Conservation (phyloP, 176 grass and related monocot genomes). For the Bonia amplexicaulis region DNA sequence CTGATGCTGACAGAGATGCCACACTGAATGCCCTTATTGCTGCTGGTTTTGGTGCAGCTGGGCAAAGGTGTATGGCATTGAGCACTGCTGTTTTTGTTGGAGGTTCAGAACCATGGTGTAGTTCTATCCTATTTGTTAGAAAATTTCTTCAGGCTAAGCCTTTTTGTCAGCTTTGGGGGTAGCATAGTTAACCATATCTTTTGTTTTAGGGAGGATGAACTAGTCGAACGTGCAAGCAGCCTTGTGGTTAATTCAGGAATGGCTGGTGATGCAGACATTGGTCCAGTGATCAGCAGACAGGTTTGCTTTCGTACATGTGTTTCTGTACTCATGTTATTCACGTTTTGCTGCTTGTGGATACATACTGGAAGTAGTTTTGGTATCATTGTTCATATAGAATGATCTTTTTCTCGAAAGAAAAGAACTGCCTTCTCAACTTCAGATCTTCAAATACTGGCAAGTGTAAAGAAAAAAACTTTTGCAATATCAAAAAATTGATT, state of each 20-base stretch:
- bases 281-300: slow-evolving; percentile 91
- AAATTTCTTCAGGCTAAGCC: background rate
- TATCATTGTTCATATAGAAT: background rate
- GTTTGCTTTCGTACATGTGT: slow-evolving; percentile 30
- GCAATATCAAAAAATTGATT: too few relatives aligned
- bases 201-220: slow-evolving; percentile 75
- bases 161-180: background rate
- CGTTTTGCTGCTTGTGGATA: background rate
- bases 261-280: slow-evolving; percentile 70
- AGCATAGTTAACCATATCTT: background rate
- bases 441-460: background rate
- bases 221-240: slow-evolving; percentile 51
- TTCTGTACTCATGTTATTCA: background rate
- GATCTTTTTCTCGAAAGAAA: background rate
- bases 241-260: slow-evolving; percentile 82
- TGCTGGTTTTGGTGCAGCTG: slow-evolving; percentile 97
- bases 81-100: slow-evolving; percentile 96
- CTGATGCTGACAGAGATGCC: slow-evolving; percentile 81
- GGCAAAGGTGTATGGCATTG: slow-evolving; percentile 98
- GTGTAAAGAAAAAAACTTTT: background rate
- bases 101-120: slow-evolving; percentile 86
- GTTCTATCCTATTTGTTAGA: slow-evolving; percentile 24
- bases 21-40: slow-evolving; percentile 83
- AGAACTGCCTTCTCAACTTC: background rate
- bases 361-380: background rate